These are phyloP conservation scores for Fusarium buxicola DNA, from an alignment of 2,329 filamentous ascomycete species.

Conservation along the genomic window DNA sequence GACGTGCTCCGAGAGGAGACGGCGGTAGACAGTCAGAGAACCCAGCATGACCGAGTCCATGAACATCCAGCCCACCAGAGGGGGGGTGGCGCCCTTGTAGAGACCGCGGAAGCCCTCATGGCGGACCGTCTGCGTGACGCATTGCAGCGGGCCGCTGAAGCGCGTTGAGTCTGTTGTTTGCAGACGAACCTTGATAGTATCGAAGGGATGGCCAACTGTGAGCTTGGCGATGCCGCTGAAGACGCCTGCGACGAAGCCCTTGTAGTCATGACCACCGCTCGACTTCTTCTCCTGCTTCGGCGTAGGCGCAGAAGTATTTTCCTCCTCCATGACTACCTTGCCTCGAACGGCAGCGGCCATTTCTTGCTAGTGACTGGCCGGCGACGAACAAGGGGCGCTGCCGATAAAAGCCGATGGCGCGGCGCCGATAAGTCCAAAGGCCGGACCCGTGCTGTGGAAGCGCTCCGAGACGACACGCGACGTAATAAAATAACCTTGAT, in stretches of 20 bases:
- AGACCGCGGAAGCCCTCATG: constrained; percentile 87
- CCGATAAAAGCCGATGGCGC: constrained; percentile 7
- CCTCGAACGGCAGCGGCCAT: constrained; percentile 42
- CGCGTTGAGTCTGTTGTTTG: constrained; percentile 83
- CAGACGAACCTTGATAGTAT: constrained; percentile 95
- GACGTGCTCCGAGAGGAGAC: constrained; percentile 82
- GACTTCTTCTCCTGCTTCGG: constrained; percentile 13
- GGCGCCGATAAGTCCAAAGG: neutral
- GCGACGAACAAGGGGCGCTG: neutral
- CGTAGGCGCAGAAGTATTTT: neutral
- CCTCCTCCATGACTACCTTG: constrained; percentile 9
- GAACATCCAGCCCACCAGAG: constrained; percentile 96
- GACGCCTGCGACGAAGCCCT: constrained; percentile 96
- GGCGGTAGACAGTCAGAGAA: constrained; percentile 89
- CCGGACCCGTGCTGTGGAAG: neutral
- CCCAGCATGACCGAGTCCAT: constrained; percentile 96
- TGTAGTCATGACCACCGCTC: constrained; percentile 70
- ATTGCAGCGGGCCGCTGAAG: constrained; percentile 89
- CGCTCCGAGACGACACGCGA: no score
- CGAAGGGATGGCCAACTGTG: constrained; percentile 81
- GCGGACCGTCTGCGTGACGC: constrained; percentile 83
- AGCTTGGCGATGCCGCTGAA: constrained; percentile 95
- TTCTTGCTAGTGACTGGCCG: constrained; percentile 13
- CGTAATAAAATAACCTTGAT: no score
- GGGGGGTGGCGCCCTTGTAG: constrained; percentile 95